Conservation (phyloP, 2,329 filamentous ascomycete genomes). For the Sporothrix phasma region DNA sequence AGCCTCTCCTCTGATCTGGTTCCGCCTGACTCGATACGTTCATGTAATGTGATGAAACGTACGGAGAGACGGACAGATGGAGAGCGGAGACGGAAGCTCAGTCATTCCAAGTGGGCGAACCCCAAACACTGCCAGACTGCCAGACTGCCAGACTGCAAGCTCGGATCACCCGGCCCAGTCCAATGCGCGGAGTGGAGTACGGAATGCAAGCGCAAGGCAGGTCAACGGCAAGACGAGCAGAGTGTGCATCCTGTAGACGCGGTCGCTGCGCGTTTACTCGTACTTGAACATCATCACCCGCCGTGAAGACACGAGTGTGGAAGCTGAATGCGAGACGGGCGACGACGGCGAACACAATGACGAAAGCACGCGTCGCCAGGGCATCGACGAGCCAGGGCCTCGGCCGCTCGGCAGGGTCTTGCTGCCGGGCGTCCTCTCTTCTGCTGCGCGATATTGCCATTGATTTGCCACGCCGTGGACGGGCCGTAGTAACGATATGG, state of each 20-base stretch:
- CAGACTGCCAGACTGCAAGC: too few species aligned
- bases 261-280: neutral
- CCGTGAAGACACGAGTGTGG: too few species aligned
- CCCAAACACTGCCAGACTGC: neutral
- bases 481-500: neutral
- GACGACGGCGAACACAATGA: too few species aligned
- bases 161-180: neutral
- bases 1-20: neutral
- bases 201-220: too few species aligned
- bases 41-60: slow-evolving; percentile 2
- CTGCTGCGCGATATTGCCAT: too few species aligned
- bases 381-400: neutral
- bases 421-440: too few species aligned
- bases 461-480: neutral
- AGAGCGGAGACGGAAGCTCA: neutral
- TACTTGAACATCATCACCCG: neutral
- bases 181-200: neutral
- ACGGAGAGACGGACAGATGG: neutral
- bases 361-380: neutral
- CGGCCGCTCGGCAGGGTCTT: neutral
- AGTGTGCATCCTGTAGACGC: neutral
- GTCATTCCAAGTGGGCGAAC: neutral
- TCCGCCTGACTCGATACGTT: slow-evolving; percentile 8
- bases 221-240: neutral
- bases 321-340: neutral